phyloP scores from a whole-genome alignment of 345 rosid species.

The Eucalyptus regnans region DNA sequence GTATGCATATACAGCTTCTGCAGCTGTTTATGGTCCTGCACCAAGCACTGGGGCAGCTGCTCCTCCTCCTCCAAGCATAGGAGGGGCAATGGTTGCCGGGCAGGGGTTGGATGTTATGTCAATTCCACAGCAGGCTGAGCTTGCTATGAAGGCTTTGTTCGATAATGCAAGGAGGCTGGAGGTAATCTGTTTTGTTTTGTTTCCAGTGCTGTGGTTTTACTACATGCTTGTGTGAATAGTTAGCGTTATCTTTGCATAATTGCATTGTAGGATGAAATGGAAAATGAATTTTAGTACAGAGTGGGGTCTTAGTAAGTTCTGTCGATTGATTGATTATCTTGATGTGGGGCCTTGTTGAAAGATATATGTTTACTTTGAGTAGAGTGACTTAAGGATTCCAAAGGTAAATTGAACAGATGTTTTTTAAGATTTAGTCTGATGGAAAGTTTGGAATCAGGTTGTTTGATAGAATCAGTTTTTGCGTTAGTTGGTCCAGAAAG shows the following conservation, averaged over 20 bases:
- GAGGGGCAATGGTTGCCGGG: conserved; percentile 32
- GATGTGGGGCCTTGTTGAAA: not conserved
- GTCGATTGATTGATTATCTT: not conserved
- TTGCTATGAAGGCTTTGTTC: conserved; percentile 61
- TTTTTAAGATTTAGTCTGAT: not conserved
- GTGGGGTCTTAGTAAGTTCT: not conserved
- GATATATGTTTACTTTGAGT: not conserved
- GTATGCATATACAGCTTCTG: conserved; percentile 9
- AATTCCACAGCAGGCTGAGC: conserved; percentile 65
- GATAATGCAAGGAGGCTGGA: conserved; percentile 43
- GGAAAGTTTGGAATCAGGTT: not conserved
- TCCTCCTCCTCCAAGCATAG: conserved; percentile 33
- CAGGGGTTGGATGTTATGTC: conserved; percentile 43
- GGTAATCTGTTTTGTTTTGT: conserved; percentile 27
- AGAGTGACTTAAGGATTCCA: not conserved
- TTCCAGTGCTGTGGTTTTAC: not conserved
- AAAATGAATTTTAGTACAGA: not conserved
- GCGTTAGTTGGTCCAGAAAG: not conserved
- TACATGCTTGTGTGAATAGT: not conserved
- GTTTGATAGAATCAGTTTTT: not conserved
- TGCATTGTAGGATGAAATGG: not conserved
- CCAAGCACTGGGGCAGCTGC: conserved; percentile 9
- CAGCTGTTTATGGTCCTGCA: conserved; percentile 1
- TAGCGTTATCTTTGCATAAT: not conserved
- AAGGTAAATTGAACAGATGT: not conserved